Percentiles rank a stretch among this genome's conserved stretches.
phyloP scores from a whole-genome alignment of 1,284 basidiomycete genomes.

The Phellopilus nigrolimitatus region DNA sequence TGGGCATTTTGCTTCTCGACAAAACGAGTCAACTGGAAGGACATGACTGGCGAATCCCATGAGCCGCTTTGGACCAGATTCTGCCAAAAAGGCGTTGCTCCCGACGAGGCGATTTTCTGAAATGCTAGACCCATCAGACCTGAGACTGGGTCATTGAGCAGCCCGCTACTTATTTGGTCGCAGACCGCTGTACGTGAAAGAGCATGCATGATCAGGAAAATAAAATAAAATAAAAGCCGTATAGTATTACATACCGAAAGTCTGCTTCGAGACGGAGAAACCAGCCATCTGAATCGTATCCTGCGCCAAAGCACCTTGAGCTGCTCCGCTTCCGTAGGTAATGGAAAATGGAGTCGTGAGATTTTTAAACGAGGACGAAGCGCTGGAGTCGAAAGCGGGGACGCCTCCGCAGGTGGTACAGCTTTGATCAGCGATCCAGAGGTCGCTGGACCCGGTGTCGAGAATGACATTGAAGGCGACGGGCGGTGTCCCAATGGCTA shows the following conservation, averaged over 20 bases:
- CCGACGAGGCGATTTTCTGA: slow-evolving; percentile 48
- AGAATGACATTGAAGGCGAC: slow-evolving; percentile 65
- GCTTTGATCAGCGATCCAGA: slow-evolving; percentile 65
- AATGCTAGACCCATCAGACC: slow-evolving; percentile 67
- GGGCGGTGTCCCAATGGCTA: slow-evolving; percentile 66
- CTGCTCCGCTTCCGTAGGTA: slow-evolving; percentile 79
- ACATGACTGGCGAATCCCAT: slow-evolving; percentile 69
- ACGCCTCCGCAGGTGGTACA: slow-evolving; percentile 46
- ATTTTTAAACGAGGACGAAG: slow-evolving; percentile 52
- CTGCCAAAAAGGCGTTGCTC: slow-evolving; percentile 67
- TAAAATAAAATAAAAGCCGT: background rate
- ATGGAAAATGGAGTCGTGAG: slow-evolving; percentile 57
- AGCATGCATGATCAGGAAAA: slow-evolving; percentile 22
- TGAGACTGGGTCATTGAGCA: slow-evolving; percentile 50
- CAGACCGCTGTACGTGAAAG: slow-evolving; percentile 36
- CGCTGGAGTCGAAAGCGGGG: slow-evolving; percentile 40
- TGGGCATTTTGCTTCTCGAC: slow-evolving; percentile 47
- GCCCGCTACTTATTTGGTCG: slow-evolving; percentile 40
- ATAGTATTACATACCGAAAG: slow-evolving; percentile 47
- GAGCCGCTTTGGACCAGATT: slow-evolving; percentile 54
- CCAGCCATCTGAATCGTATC: slow-evolving; percentile 82
- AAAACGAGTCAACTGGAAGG: slow-evolving; percentile 59
- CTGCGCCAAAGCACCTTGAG: slow-evolving; percentile 59
- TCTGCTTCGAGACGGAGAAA: slow-evolving; percentile 66
- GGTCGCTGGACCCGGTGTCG: slow-evolving; percentile 77